phyloP scores from a whole-genome alignment of 176 grass and related monocot genomes.

The Chloris gayana region DNA sequence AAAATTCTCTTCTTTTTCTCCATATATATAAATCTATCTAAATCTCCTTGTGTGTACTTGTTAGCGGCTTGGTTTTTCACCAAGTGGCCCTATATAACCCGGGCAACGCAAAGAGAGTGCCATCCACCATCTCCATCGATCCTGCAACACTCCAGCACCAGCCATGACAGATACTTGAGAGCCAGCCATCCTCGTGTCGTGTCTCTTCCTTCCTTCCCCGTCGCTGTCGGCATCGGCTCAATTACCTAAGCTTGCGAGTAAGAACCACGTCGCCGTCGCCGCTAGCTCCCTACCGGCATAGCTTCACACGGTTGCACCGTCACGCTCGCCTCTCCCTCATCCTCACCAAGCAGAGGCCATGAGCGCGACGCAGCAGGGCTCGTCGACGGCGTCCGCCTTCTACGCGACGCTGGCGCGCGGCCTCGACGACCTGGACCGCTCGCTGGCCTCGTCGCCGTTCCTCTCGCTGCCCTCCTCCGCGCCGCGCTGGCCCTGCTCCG shows the following conservation, averaged over 20 bases:
- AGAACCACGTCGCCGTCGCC: slow-evolving; percentile 39
- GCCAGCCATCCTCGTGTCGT: background rate
- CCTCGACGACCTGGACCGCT: slow-evolving; percentile 74
- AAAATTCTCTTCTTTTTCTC: background rate
- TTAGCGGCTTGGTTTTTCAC: background rate
- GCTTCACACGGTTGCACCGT: slow-evolving; percentile 18
- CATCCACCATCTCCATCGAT: slow-evolving; percentile 22
- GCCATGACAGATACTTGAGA: slow-evolving; percentile 18
- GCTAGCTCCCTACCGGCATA: background rate
- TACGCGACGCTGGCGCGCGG: slow-evolving; percentile 69
- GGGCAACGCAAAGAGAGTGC: background rate
- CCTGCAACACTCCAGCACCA: background rate
- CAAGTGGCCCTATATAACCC: slow-evolving; percentile 38
- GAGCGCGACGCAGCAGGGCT: slow-evolving; percentile 51
- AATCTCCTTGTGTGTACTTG: background rate
- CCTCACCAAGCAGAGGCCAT: slow-evolving; percentile 28
- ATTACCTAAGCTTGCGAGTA: background rate
- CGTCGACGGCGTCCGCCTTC: slow-evolving; percentile 73
- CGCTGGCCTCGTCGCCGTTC: slow-evolving; percentile 46
- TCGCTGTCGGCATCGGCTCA: background rate
- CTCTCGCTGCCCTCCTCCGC: slow-evolving; percentile 68
- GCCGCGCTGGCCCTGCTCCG: slow-evolving; percentile 64
- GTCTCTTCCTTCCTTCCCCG: background rate
- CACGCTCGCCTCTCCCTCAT: background rate
- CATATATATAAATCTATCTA: background rate